Conservation (phyloP, 108 stramenopile species). For the Hondaea fermentalgiana region DNA sequence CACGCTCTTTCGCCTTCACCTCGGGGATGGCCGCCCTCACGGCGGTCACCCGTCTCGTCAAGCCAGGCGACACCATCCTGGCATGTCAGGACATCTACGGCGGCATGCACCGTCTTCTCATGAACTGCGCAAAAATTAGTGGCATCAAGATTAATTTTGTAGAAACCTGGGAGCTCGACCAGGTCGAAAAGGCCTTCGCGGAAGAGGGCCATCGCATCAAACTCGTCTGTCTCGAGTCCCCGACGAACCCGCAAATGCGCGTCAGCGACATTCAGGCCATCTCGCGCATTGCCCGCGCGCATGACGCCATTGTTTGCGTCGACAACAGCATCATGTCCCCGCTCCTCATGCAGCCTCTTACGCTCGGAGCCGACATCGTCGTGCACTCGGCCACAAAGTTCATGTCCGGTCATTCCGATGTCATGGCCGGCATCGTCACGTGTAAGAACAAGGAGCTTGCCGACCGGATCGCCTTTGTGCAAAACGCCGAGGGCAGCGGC, state of each 20-base stretch:
- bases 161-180: background rate
- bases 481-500: constrained; percentile 26
- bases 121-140: background rate
- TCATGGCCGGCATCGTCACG: constrained; percentile 21
- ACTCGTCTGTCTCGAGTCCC: constrained; percentile 23
- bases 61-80: constrained; percentile 17
- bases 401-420: constrained; percentile 28
- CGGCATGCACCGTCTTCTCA: constrained; percentile 19
- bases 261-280: constrained; percentile 21
- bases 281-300: background rate
- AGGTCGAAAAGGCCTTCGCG: background rate
- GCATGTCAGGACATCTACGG: constrained; percentile 25
- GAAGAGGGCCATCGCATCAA: background rate
- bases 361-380: constrained; percentile 32
- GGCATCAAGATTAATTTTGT: background rate
- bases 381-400: constrained; percentile 30
- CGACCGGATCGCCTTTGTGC: background rate
- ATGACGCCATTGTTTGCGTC: background rate
- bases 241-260: constrained; percentile 28
- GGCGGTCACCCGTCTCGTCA: background rate
- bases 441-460: background rate
- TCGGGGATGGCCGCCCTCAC: constrained; percentile 31
- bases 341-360: constrained; percentile 16
- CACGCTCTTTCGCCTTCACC: background rate
- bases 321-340: constrained; percentile 31